Conservation (phyloP, 129 eudicot genomes). For the Tagetes patula region DNA sequence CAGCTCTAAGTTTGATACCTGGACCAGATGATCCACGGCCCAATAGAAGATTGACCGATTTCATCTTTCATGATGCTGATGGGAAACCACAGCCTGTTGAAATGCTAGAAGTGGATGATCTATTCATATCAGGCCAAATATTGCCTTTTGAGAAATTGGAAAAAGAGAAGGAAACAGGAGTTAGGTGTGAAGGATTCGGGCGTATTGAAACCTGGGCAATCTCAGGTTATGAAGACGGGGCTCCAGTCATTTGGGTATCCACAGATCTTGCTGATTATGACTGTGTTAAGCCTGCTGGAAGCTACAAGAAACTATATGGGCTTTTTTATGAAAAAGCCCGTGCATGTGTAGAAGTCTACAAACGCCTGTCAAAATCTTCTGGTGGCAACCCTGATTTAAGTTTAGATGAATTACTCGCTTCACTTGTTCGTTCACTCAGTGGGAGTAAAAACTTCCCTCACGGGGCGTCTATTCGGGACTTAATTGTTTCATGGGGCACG, state of each 20-base stretch:
- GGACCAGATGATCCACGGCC: conserved; percentile 48
- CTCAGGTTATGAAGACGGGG: conserved; percentile 82
- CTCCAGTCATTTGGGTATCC: conserved; percentile 71
- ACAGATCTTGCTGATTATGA: conserved; percentile 81
- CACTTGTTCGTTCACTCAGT: conserved; percentile 56
- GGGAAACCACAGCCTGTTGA: conserved; percentile 67
- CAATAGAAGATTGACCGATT: conserved; percentile 59
- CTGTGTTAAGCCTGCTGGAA: conserved; percentile 59
- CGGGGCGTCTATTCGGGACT: conserved; percentile 58
- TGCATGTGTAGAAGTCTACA: conserved; percentile 67
- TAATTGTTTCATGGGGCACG: conserved; percentile 64
- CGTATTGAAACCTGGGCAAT: conserved; percentile 72
- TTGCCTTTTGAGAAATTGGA: conserved; percentile 59
- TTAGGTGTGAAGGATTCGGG: conserved; percentile 70
- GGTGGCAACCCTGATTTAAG: conserved; percentile 59
- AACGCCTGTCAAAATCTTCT: conserved; percentile 53
- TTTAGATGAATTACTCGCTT: conserved; percentile 66
- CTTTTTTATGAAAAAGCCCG: conserved; percentile 61
- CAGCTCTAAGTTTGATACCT: conserved; percentile 35
- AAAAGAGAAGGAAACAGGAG: conserved; percentile 50
- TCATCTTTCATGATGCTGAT: conserved; percentile 53
- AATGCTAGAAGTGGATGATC: conserved; percentile 61
- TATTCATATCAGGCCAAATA: conserved; percentile 59
- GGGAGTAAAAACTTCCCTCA: conserved; percentile 56
- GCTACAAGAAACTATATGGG: conserved; percentile 53